Percentiles rank a stretch among this genome's conserved stretches.
These are phyloP conservation scores for Botryosphaeria dothidea DNA, from an alignment of 2,329 filamentous ascomycete species.

Conservation along the genomic window DNA sequence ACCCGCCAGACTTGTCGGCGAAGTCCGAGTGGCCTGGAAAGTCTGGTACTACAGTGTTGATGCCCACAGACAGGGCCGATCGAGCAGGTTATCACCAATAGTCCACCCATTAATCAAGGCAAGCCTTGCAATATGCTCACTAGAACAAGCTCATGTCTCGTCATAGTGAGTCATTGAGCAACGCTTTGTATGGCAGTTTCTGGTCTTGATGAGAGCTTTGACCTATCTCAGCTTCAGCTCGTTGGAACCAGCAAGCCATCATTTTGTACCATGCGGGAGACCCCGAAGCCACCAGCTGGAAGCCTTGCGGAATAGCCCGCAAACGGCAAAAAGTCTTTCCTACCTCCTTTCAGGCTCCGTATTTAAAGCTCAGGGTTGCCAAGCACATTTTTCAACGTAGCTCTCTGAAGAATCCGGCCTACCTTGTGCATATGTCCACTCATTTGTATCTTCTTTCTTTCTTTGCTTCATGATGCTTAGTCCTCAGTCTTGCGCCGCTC, in stretches of 20 bases:
- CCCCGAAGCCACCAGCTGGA: background rate
- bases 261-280: background rate
- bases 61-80: too few species aligned
- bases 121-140: too few species aligned
- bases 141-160: too few species aligned
- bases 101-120: too few species aligned
- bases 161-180: background rate
- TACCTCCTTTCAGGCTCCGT: background rate
- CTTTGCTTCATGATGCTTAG: background rate
- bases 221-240: background rate
- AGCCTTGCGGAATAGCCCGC: background rate
- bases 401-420: too few species aligned
- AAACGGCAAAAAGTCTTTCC: background rate
- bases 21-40: too few species aligned
- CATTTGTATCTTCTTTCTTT: background rate
- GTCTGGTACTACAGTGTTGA: too few species aligned
- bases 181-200: background rate
- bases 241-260: background rate
- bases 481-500: too few species aligned
- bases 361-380: background rate
- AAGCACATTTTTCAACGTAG: background rate
- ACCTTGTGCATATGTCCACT: too few species aligned
- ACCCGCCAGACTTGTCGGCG: too few species aligned
- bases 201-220: background rate
- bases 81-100: too few species aligned